Evolutionary conservation across 495 filamentous ascomycete species (phyloP).

Genomic region (Penicillium herquei): DNA sequence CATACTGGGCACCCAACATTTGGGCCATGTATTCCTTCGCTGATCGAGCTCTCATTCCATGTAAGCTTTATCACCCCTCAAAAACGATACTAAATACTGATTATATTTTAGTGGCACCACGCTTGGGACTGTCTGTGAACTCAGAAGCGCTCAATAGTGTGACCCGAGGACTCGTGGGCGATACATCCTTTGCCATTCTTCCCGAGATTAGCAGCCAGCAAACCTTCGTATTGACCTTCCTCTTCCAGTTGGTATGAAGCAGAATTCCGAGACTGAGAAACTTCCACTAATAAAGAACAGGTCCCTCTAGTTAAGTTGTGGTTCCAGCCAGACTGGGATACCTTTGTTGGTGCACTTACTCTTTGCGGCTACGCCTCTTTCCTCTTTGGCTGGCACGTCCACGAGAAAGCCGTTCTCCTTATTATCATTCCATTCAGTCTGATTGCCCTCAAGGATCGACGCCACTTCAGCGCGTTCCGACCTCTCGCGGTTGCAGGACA

Average conservation of each 20-base stretch:
- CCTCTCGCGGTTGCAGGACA: conserved; percentile 91
- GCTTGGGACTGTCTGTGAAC: conserved; percentile 70
- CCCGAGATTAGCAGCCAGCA: conserved; percentile 77
- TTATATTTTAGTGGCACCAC: conserved; percentile 64
- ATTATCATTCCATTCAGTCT: conserved; percentile 95
- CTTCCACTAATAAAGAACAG: conserved; percentile 24
- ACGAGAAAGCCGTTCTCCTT: conserved; percentile 95
- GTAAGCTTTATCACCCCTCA: conserved; percentile 44
- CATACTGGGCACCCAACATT: conserved; percentile 97
- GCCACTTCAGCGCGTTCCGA: conserved; percentile 87
- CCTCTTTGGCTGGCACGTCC: conserved; percentile 97
- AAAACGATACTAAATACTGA: conserved; percentile 18
- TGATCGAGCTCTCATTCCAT: conserved; percentile 76
- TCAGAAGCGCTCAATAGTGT: conserved; percentile 76
- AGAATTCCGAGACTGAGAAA: neutral
- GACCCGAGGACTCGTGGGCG: conserved; percentile 90
- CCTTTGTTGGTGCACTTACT: conserved; percentile 83
- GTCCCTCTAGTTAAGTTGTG: conserved; percentile 63
- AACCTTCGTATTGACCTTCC: conserved; percentile 79
- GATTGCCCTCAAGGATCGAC: conserved; percentile 86
- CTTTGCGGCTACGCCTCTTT: conserved; percentile 97
- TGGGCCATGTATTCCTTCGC: conserved; percentile 97
- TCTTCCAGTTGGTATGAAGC: conserved; percentile 69
- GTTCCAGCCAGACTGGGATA: conserved; percentile 69
- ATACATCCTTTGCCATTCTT: conserved; percentile 90